Evolutionary conservation across 805 yeast species (phyloP).

Genomic region (Wickerhamomyces rabaulensis): DNA sequence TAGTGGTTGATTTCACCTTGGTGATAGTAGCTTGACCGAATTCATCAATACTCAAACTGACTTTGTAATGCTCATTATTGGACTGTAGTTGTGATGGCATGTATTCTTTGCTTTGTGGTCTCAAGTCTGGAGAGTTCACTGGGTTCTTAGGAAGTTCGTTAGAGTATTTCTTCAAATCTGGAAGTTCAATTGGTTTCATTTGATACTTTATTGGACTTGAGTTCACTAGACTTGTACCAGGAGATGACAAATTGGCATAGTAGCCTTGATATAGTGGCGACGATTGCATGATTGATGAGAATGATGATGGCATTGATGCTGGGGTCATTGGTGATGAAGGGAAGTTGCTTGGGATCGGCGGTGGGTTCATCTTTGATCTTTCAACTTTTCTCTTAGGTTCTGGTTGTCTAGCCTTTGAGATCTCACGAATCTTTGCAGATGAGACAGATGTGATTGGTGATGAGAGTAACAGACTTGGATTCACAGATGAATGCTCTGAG

Average conservation of each 20-base stretch:
- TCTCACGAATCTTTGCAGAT: conserved; percentile 3
- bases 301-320: conserved; percentile 6
- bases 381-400: conserved; percentile 4
- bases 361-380: conserved; percentile 1
- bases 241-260: conserved; percentile 20
- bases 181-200: conserved; percentile 20
- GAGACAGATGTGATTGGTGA: conserved; percentile 20
- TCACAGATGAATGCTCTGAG: conserved; percentile 11
- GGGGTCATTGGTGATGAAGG: conserved; percentile 23
- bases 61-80: conserved; percentile 5
- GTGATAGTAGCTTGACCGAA: conserved; percentile 21
- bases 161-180: conserved; percentile 7
- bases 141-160: conserved; percentile 18
- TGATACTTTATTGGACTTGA: conserved; percentile 23
- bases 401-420: conserved; percentile 1
- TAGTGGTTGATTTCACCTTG: conserved; percentile 7
- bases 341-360: not conserved
- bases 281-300: conserved; percentile 24
- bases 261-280: conserved; percentile 26
- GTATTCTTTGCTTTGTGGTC: conserved; percentile 2
- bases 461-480: conserved; percentile 22
- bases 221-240: conserved; percentile 13
- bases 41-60: conserved; percentile 21
- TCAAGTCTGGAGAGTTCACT: conserved; percentile 15
- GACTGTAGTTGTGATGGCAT: not conserved